phyloP scores from a whole-genome alignment of 805 yeast genomes.

The Wickerhamomyces sydowiorum region DNA sequence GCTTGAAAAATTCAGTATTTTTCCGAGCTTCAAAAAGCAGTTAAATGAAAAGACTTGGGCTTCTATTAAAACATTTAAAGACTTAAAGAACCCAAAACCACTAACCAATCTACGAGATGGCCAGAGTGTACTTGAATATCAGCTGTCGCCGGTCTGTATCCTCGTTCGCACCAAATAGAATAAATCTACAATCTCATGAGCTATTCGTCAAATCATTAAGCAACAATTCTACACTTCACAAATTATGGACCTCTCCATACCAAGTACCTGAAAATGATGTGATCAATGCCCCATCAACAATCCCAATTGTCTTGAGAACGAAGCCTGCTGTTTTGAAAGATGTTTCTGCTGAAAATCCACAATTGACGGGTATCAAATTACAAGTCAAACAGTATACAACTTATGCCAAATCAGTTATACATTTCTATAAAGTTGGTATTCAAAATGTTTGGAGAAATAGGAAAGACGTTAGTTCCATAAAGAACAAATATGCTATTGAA shows the following conservation, averaged over 20 bases:
- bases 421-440: slow-evolving; percentile 55
- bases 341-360: slow-evolving; percentile 16
- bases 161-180: neutral
- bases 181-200: neutral
- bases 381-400: slow-evolving; percentile 34
- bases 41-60: no score
- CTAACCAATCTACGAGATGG: no score
- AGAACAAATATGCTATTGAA: slow-evolving; percentile 22
- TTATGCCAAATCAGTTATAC: slow-evolving; percentile 39
- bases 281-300: slow-evolving; percentile 25
- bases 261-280: slow-evolving; percentile 4
- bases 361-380: slow-evolving; percentile 19
- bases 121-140: no score
- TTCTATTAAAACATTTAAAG: no score
- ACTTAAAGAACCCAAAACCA: no score
- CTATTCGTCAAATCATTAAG: neutral
- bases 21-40: no score
- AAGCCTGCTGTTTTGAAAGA: slow-evolving; percentile 23
- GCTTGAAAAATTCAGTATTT: no score
- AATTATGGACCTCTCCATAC: neutral
- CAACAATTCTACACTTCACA: neutral
- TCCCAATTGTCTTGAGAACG: slow-evolving; percentile 26
- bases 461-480: slow-evolving; percentile 22
- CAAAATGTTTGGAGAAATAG: slow-evolving; percentile 47
- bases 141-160: neutral